Evolutionary conservation across 2,329 filamentous ascomycete genomes (phyloP).

Genomic region (Beauveria pseudobassiana): DNA sequence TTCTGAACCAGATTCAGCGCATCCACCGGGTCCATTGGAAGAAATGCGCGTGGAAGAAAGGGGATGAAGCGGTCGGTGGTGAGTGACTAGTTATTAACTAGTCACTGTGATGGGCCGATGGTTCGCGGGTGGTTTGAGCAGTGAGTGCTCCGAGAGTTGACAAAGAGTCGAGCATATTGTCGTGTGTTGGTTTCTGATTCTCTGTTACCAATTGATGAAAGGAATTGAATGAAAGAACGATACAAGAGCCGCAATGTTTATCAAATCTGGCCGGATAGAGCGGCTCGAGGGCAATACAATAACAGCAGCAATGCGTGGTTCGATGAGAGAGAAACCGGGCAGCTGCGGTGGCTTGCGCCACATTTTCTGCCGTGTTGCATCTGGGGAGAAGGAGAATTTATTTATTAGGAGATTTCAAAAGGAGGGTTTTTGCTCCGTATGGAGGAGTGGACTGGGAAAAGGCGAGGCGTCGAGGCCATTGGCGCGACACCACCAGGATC

Average conservation of each 20-base stretch:
- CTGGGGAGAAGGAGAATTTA: neutral
- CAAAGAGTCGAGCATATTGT: too few relatives aligned
- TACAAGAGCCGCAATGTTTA: too few relatives aligned
- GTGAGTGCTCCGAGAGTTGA: too few relatives aligned
- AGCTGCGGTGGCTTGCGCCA: neutral
- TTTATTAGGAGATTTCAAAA: too few relatives aligned
- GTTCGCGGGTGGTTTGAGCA: too few relatives aligned
- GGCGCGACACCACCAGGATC: neutral
- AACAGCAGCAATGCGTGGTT: neutral
- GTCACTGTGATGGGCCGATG: too few relatives aligned
- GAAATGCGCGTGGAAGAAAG: neutral
- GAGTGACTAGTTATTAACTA: too few relatives aligned
- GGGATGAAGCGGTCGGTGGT: neutral
- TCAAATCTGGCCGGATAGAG: neutral
- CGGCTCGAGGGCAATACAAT: neutral
- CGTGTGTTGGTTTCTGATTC: too few relatives aligned
- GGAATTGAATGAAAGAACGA: too few relatives aligned
- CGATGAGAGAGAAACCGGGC: neutral
- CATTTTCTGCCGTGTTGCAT: neutral
- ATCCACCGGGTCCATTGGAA: neutral
- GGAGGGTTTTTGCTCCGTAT: neutral
- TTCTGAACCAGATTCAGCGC: neutral
- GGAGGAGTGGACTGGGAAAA: neutral
- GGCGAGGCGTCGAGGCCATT: neutral
- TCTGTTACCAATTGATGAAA: too few relatives aligned